Percentiles rank a stretch among this genome's conserved stretches.
phyloP scores from a whole-genome alignment of 805 yeast genomes.

The Monosporozyma servazzii region DNA sequence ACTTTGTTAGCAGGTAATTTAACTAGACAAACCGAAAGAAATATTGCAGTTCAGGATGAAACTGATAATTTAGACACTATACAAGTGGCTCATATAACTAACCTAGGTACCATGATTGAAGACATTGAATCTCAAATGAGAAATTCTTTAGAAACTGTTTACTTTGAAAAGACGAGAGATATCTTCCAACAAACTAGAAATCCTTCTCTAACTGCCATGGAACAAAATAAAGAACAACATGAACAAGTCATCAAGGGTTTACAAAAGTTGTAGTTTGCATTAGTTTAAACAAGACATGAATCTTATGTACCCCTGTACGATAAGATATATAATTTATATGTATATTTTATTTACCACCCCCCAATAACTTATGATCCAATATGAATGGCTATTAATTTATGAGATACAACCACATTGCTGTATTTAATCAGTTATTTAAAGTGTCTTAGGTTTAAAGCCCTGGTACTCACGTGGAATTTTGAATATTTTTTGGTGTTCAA shows the following conservation, averaged over 20 bases:
- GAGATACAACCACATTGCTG: not conserved
- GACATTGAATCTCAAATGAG: constrained; percentile 82
- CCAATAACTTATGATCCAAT: not conserved
- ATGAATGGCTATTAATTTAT: not conserved
- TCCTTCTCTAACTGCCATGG: constrained; percentile 7
- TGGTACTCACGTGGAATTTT: not conserved
- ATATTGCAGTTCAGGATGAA: constrained; percentile 26
- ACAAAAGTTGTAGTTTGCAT: constrained; percentile 12
- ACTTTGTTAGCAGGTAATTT: constrained; percentile 66
- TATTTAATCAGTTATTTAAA: too few species aligned
- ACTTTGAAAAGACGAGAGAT: constrained; percentile 90
- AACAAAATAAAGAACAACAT: constrained; percentile 20
- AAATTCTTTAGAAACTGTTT: constrained; percentile 82
- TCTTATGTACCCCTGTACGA: not conserved
- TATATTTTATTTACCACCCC: not conserved
- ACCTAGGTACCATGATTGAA: constrained; percentile 78
- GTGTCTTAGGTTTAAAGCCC: not conserved
- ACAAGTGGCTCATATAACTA: constrained; percentile 66
- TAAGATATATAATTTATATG: not conserved
- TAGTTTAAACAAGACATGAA: not conserved
- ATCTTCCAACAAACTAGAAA: constrained; percentile 61
- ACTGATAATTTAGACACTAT: constrained; percentile 16
- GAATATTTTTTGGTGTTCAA: not conserved
- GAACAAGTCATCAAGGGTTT: constrained; percentile 31
- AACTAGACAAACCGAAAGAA: constrained; percentile 71